Percentiles rank a stretch among this genome's conserved stretches.
These are phyloP conservation scores for Seiridium unicorne DNA, from an alignment of 2,329 filamentous ascomycete species.

Conservation along the genomic window DNA sequence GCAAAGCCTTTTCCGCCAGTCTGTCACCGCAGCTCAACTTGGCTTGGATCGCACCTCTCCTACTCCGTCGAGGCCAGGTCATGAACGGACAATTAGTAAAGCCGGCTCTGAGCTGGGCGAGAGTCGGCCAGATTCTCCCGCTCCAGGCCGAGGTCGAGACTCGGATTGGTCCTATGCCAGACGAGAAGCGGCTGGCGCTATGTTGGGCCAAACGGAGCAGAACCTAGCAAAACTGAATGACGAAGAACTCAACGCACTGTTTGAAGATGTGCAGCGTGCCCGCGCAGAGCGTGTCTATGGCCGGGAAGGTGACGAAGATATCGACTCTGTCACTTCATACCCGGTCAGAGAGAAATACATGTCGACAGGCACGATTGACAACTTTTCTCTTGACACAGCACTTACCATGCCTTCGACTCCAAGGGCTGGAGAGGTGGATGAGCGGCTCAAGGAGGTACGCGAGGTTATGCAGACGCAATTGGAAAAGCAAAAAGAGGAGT, in stretches of 20 bases:
- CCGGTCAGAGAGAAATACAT: constrained; percentile 91
- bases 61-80: constrained; percentile 61
- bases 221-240: constrained; percentile 88
- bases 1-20: constrained; percentile 83
- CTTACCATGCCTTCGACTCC: constrained; percentile 95
- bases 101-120: constrained; percentile 76
- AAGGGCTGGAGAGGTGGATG: constrained; percentile 72
- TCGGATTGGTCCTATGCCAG: constrained; percentile 94
- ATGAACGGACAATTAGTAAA: constrained; percentile 80
- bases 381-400: constrained; percentile 91
- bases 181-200: constrained; percentile 86
- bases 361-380: constrained; percentile 91
- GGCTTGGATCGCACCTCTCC: constrained; percentile 55
- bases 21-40: constrained; percentile 63
- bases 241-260: constrained; percentile 88
- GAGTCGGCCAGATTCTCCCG: constrained; percentile 77
- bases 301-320: constrained; percentile 83
- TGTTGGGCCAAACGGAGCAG: constrained; percentile 79
- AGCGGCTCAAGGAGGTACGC: constrained; percentile 69
- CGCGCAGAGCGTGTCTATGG: constrained; percentile 71
- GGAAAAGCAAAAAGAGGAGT: constrained; percentile 82
- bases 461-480: constrained; percentile 83
- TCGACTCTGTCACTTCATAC: constrained; percentile 85
- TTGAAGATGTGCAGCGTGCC: constrained; percentile 89
- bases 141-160: constrained; percentile 70